phyloP scores from a whole-genome alignment of 2,329 filamentous ascomycete genomes.

The Stachybotrys echinatus region DNA sequence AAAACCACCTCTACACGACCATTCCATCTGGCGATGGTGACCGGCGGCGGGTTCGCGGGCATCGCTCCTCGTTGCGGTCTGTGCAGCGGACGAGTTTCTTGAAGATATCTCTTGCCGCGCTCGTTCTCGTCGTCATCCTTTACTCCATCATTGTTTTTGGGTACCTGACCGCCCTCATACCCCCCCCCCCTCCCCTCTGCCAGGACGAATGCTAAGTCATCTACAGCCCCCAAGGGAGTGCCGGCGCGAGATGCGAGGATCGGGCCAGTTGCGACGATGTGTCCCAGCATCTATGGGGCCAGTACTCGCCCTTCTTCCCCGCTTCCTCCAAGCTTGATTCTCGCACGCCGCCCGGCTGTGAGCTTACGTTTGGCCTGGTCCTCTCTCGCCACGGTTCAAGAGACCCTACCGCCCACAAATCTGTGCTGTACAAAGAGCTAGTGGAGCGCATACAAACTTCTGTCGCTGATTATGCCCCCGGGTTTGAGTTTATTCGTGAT shows the following conservation, averaged over 20 bases:
- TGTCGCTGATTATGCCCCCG: conserved; percentile 51
- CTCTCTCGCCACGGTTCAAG: conserved; percentile 82
- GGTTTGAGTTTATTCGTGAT: conserved; percentile 64
- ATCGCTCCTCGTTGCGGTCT: neutral
- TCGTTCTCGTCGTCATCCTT: neutral
- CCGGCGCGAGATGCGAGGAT: conserved; percentile 14
- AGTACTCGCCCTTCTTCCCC: conserved; percentile 81
- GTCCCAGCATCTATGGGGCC: conserved; percentile 71
- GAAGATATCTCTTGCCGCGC: neutral
- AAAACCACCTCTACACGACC: neutral
- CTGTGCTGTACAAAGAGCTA: conserved; percentile 55
- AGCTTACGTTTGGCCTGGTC: conserved; percentile 72
- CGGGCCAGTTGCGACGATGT: conserved; percentile 43
- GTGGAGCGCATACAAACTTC: conserved; percentile 59
- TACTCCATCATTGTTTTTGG: neutral
- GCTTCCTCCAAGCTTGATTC: conserved; percentile 61
- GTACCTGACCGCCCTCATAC: neutral
- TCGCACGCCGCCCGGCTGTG: conserved; percentile 60
- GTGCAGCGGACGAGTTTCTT: neutral
- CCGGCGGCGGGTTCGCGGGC: neutral
- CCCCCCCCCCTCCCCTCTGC: neutral
- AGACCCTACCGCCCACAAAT: conserved; percentile 69
- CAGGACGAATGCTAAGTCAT: neutral
- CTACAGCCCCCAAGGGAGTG: neutral
- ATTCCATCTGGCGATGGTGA: neutral